A percentile compares a stretch with the other conserved stretches of the same genome.
These are phyloP conservation scores for Fusarium sarcochroum DNA, from an alignment of 2,329 filamentous ascomycete genomes.

Conservation along the genomic window DNA sequence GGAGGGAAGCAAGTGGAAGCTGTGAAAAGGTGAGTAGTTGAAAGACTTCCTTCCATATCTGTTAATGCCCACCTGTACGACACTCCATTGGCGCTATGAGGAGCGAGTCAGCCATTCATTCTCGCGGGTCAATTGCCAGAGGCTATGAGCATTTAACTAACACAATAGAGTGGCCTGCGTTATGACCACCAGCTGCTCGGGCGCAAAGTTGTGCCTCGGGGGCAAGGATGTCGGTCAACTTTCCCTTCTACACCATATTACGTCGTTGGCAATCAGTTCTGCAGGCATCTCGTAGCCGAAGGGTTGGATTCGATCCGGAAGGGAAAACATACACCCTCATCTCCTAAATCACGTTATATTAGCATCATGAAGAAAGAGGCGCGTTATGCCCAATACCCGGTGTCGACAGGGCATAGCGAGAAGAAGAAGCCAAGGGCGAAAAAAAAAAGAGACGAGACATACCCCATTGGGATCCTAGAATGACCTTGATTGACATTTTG, in stretches of 20 bases:
- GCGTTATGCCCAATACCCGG: neutral
- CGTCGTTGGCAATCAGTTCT: conserved; percentile 7
- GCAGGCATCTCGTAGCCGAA: neutral
- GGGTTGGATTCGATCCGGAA: neutral
- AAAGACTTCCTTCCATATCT: neutral
- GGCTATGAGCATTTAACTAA: conserved; percentile 8
- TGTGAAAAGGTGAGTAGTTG: conserved; percentile 6
- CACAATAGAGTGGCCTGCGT: conserved; percentile 23
- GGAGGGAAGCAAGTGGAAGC: conserved; percentile 32
- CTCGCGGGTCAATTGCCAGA: neutral
- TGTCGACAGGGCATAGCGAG: no score
- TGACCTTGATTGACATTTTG: conserved; percentile 20
- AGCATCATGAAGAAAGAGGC: conserved; percentile 7
- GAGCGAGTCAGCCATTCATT: neutral
- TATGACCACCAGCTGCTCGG: conserved; percentile 28
- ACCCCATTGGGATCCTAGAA: conserved; percentile 25
- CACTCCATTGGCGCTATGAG: conserved; percentile 17
- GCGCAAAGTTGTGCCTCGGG: conserved; percentile 30
- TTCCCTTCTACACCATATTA: conserved; percentile 17
- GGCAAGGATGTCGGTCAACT: conserved; percentile 28
- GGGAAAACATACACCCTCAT: conserved; percentile 20
- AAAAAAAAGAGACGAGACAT: neutral
- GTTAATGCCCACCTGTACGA: conserved; percentile 16
- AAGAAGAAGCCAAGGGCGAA: neutral
- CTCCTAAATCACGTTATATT: conserved; percentile 5